Conservation (phyloP, 768 basidiomycete genomes). For the Collybiopsis confluens region DNA sequence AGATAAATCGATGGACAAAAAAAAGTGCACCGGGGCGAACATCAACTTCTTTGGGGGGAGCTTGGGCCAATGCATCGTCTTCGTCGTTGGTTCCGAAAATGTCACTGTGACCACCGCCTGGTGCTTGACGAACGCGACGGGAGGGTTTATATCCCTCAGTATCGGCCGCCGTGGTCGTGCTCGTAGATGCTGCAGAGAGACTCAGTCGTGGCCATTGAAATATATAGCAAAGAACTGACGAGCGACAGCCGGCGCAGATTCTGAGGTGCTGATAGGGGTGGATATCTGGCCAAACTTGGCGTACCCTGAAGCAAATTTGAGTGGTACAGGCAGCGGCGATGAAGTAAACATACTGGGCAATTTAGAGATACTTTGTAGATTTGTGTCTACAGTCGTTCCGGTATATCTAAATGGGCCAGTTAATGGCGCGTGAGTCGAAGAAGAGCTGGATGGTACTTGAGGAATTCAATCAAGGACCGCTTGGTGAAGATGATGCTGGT, state of each 20-base stretch:
- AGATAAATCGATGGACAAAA: neutral
- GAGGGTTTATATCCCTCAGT: conserved; percentile 51
- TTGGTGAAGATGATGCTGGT: conserved; percentile 47
- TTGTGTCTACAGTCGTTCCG: conserved; percentile 73
- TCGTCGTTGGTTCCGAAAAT: conserved; percentile 44
- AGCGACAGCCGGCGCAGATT: conserved; percentile 9
- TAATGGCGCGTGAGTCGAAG: conserved; percentile 6
- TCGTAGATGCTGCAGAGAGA: neutral
- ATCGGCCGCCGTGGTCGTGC: conserved; percentile 9
- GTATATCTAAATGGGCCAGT: conserved; percentile 46
- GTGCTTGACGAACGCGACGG: conserved; percentile 52
- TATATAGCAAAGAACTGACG: conserved; percentile 2
- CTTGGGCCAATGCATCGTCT: conserved; percentile 56
- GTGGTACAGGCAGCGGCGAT: neutral
- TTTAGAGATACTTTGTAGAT: conserved; percentile 69
- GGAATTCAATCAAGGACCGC: conserved; percentile 68
- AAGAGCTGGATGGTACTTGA: conserved; percentile 47
- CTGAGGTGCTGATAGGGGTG: conserved; percentile 7
- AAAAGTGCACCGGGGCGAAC: conserved; percentile 5
- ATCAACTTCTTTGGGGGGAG: conserved; percentile 35
- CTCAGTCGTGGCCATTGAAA: neutral
- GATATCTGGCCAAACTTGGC: conserved; percentile 61
- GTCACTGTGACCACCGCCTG: conserved; percentile 47
- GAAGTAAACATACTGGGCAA: conserved; percentile 56
- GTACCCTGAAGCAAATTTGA: conserved; percentile 45